These are phyloP conservation scores for Grammothele lineata DNA, from an alignment of 768 basidiomycete genomes.

Conservation along the genomic window DNA sequence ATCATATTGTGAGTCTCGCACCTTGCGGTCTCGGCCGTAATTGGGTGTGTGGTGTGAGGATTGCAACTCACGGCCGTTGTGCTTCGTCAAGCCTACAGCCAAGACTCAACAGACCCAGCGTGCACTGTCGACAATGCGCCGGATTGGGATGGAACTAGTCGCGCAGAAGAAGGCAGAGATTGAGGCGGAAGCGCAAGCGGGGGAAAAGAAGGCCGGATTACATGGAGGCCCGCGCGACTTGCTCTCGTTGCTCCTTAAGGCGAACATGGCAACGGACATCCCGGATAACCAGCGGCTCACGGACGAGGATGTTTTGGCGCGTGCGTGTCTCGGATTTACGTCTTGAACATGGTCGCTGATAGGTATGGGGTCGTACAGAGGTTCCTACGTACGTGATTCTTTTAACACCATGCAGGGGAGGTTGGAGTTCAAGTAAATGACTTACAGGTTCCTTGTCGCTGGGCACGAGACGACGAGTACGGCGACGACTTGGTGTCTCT, in stretches of 20 bases:
- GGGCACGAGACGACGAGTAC: slow-evolving; percentile 39
- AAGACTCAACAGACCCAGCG: too few relatives aligned
- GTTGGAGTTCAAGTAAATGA: too few relatives aligned
- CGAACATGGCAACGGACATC: slow-evolving; percentile 60
- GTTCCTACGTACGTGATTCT: neutral
- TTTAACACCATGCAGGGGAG: too few relatives aligned
- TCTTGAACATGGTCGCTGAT: too few relatives aligned
- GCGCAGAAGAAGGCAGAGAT: slow-evolving; percentile 31
- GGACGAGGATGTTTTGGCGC: slow-evolving; percentile 56
- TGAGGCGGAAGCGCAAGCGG: neutral
- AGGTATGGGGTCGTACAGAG: too few relatives aligned
- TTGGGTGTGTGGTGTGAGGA: too few relatives aligned
- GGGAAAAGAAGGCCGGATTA: slow-evolving; percentile 17
- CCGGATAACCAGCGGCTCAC: slow-evolving; percentile 50
- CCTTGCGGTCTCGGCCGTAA: too few relatives aligned
- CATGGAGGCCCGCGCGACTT: slow-evolving; percentile 44
- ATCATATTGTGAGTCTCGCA: slow-evolving; percentile 15
- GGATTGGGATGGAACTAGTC: slow-evolving; percentile 26
- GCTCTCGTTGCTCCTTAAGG: slow-evolving; percentile 54
- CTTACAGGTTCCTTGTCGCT: slow-evolving; percentile 23
- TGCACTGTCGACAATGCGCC: slow-evolving; percentile 18
- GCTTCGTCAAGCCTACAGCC: slow-evolving; percentile 16
- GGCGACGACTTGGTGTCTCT: slow-evolving; percentile 32
- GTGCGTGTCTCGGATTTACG: too few relatives aligned
- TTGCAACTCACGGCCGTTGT: too few relatives aligned